phyloP scores from a whole-genome alignment of 2,329 filamentous ascomycete species.

The Fulvia fulva region DNA sequence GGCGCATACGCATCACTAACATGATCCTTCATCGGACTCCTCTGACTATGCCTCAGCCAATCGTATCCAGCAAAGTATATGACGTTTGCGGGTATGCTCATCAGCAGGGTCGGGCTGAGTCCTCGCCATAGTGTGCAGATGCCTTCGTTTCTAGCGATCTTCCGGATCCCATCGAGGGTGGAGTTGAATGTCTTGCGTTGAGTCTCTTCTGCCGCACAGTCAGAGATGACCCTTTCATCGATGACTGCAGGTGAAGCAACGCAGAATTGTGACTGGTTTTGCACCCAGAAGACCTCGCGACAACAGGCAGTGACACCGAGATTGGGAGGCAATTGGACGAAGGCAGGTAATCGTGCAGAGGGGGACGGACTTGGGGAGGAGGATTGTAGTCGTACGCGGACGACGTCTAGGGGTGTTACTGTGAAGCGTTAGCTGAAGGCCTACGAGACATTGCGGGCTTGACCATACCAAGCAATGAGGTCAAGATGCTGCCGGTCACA shows the following conservation, averaged over 20 bases:
- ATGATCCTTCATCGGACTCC: slow-evolving; percentile 62
- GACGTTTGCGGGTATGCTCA: slow-evolving; percentile 92
- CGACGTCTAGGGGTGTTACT: slow-evolving; percentile 96
- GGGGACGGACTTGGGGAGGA: slow-evolving; percentile 60
- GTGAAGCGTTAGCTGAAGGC: background rate
- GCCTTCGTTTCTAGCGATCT: slow-evolving; percentile 93
- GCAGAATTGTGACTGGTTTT: slow-evolving; percentile 77
- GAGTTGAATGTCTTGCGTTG: slow-evolving; percentile 81
- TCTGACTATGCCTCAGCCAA: slow-evolving; percentile 72
- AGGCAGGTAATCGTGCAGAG: slow-evolving; percentile 48
- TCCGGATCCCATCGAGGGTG: slow-evolving; percentile 84
- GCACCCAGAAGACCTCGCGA: slow-evolving; percentile 94
- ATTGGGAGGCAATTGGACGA: slow-evolving; percentile 71
- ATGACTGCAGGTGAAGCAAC: slow-evolving; percentile 54
- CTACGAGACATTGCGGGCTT: background rate
- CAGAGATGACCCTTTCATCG: slow-evolving; percentile 45
- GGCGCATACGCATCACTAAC: slow-evolving; percentile 71
- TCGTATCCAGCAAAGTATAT: slow-evolving; percentile 99
- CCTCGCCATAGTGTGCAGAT: slow-evolving; percentile 84
- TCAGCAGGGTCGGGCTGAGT: slow-evolving; percentile 85
- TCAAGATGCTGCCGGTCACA: slow-evolving; percentile 83
- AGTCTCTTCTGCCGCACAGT: slow-evolving; percentile 84
- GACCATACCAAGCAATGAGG: slow-evolving; percentile 78
- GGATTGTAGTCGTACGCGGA: slow-evolving; percentile 89
- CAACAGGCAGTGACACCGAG: slow-evolving; percentile 93